Percentiles rank a stretch among this genome's conserved stretches.
These are phyloP conservation scores for Chlamydomonas incerta DNA, from an alignment of 139 green algal genomes.

Conservation along the genomic window DNA sequence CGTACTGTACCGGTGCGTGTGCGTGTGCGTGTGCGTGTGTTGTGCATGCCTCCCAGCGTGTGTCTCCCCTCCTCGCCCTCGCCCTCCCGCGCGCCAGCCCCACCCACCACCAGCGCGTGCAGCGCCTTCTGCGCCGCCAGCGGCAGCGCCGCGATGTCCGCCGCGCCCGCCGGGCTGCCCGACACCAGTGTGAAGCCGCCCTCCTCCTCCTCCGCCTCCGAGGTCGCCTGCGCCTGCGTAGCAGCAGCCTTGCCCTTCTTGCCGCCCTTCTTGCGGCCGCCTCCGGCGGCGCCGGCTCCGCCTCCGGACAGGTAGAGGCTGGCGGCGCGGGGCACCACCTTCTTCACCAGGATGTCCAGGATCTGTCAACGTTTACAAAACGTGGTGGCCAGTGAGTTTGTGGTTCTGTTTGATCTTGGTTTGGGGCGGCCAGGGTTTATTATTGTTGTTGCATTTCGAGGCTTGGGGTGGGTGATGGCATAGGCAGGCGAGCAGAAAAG, in stretches of 20 bases:
- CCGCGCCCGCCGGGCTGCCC: not conserved
- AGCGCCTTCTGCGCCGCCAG: conserved; percentile 21
- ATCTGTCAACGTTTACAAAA: too few species aligned
- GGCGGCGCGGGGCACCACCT: conserved; percentile 36
- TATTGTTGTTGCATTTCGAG: too few species aligned
- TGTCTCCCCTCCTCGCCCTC: not conserved
- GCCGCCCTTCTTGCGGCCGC: not conserved
- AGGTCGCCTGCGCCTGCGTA: not conserved
- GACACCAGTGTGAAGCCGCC: conserved; percentile 25
- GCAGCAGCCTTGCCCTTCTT: not conserved
- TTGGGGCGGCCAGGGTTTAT: too few species aligned
- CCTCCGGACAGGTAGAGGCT: conserved; percentile 44
- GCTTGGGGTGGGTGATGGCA: too few species aligned
- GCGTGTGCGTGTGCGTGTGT: too few species aligned
- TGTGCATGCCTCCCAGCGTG: too few species aligned
- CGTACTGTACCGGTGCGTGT: too few species aligned
- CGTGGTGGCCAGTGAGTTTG: too few species aligned
- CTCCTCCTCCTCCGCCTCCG: conserved; percentile 7
- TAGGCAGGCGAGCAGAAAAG: too few species aligned
- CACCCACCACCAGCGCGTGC: conserved; percentile 26
- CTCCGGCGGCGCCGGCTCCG: not conserved
- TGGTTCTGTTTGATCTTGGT: too few species aligned
- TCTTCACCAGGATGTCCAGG: conserved; percentile 27
- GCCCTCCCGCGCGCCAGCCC: not conserved
- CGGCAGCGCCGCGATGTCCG: conserved; percentile 13